Conservation (phyloP, 805 yeast species). For the Blastobotrys peoriensis region DNA sequence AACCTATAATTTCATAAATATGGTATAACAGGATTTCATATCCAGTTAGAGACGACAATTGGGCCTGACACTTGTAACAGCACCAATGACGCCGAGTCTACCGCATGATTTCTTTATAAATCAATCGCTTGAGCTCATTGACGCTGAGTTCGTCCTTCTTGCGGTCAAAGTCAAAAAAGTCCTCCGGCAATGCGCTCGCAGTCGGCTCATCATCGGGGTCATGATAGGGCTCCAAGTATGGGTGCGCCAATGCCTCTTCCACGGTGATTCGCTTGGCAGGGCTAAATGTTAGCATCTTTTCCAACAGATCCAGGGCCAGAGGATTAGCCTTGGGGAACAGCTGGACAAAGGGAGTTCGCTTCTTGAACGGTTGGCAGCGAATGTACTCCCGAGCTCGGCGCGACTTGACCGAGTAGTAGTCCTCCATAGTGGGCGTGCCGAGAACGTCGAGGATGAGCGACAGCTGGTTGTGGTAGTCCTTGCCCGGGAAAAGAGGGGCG, state of each 20-base stretch:
- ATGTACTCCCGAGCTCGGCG: slow-evolving; percentile 89
- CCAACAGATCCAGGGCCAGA: slow-evolving; percentile 73
- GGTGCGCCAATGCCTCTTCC: slow-evolving; percentile 82
- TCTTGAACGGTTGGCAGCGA: slow-evolving; percentile 75
- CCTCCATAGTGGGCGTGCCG: slow-evolving; percentile 83
- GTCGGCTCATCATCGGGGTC: slow-evolving; percentile 91
- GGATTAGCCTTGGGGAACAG: slow-evolving; percentile 85
- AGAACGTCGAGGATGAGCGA: slow-evolving; percentile 78
- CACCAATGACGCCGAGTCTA: too few species aligned
- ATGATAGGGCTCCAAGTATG: slow-evolving; percentile 84
- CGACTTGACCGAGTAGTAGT: slow-evolving; percentile 38
- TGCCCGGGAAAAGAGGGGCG: slow-evolving; percentile 86
- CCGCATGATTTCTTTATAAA: slow-evolving; percentile 72
- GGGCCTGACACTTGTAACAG: too few species aligned
- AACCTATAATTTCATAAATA: too few species aligned
- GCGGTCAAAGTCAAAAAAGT: slow-evolving; percentile 84
- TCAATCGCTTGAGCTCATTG: slow-evolving; percentile 68
- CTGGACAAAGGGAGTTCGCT: slow-evolving; percentile 62
- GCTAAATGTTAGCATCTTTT: slow-evolving; percentile 76
- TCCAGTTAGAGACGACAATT: too few species aligned
- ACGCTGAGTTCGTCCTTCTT: slow-evolving; percentile 71
- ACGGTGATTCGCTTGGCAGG: slow-evolving; percentile 82
- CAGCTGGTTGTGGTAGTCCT: slow-evolving; percentile 92
- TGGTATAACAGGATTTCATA: too few species aligned
- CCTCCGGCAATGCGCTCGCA: slow-evolving; percentile 75